phyloP scores from a whole-genome alignment of 2,329 filamentous ascomycete species.

The Gnomoniopsis smithogilvyi region DNA sequence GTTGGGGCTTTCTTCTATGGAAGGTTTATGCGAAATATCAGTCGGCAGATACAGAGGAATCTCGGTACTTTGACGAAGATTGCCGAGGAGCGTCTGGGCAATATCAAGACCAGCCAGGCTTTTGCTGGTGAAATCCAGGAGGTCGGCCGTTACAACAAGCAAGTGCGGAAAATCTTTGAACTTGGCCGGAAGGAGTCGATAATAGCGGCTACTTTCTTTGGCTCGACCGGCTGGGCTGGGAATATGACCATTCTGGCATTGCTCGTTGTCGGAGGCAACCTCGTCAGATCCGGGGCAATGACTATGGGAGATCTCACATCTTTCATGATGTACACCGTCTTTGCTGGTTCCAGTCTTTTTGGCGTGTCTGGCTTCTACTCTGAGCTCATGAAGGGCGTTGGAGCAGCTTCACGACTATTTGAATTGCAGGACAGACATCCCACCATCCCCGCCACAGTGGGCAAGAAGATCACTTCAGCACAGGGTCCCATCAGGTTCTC shows the following conservation, averaged over 20 bases:
- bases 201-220: slow-evolving; percentile 88
- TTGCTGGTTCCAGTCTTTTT: slow-evolving; percentile 80
- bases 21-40: slow-evolving; percentile 81
- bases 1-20: slow-evolving; percentile 91
- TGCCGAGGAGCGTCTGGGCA: slow-evolving; percentile 94
- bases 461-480: slow-evolving; percentile 74
- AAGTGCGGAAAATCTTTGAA: slow-evolving; percentile 87
- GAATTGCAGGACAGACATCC: slow-evolving; percentile 90
- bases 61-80: slow-evolving; percentile 93
- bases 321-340: slow-evolving; percentile 98
- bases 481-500: slow-evolving; percentile 86
- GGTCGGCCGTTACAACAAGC: slow-evolving; percentile 84
- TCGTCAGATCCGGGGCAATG: slow-evolving; percentile 84
- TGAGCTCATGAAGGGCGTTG: slow-evolving; percentile 98
- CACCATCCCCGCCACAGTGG: slow-evolving; percentile 82
- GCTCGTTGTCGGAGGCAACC: slow-evolving; percentile 83
- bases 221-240: slow-evolving; percentile 81
- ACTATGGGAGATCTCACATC: slow-evolving; percentile 90
- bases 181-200: slow-evolving; percentile 84
- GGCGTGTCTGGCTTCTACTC: slow-evolving; percentile 96
- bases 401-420: slow-evolving; percentile 92
- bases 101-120: slow-evolving; percentile 93
- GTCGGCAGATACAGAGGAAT: slow-evolving; percentile 90
- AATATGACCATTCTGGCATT: slow-evolving; percentile 95
- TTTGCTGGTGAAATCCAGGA: slow-evolving; percentile 93